Evolutionary conservation across 495 filamentous ascomycete genomes (phyloP).

Genomic region (Tuber borchii): DNA sequence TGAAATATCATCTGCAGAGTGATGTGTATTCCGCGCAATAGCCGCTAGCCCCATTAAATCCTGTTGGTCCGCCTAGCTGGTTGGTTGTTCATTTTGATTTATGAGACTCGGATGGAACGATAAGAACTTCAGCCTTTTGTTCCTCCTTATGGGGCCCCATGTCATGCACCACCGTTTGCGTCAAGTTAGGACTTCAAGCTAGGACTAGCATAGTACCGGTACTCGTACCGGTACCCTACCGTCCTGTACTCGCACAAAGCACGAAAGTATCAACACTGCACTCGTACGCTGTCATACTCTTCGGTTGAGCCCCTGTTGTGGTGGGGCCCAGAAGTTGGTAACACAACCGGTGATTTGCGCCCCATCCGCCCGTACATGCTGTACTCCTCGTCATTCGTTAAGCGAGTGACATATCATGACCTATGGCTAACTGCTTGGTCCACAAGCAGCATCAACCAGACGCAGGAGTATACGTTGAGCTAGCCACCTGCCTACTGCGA

Average conservation of each 20-base stretch:
- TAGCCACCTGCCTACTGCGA: neutral
- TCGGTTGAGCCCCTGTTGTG: neutral
- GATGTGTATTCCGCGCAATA: neutral
- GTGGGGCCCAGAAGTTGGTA: neutral
- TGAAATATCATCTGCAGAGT: neutral
- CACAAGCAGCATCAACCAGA: neutral
- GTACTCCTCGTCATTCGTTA: neutral
- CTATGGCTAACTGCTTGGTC: neutral
- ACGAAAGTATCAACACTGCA: neutral
- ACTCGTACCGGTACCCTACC: neutral
- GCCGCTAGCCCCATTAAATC: neutral
- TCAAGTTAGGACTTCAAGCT: neutral
- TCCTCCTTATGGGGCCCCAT: neutral
- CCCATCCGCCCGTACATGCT: neutral
- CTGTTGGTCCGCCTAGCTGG: neutral
- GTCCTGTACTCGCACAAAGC: neutral
- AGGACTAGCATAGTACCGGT: neutral
- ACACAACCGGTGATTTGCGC: neutral
- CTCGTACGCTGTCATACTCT: neutral
- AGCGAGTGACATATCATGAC: slow-evolving; percentile 3
- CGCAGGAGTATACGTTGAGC: neutral
- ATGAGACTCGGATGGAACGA: slow-evolving; percentile 1
- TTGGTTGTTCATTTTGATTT: neutral
- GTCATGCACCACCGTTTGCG: neutral
- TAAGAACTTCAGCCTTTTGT: neutral